phyloP scores from a whole-genome alignment of 2,329 filamentous ascomycete species.

The Neopestalotiopsis rosae region DNA sequence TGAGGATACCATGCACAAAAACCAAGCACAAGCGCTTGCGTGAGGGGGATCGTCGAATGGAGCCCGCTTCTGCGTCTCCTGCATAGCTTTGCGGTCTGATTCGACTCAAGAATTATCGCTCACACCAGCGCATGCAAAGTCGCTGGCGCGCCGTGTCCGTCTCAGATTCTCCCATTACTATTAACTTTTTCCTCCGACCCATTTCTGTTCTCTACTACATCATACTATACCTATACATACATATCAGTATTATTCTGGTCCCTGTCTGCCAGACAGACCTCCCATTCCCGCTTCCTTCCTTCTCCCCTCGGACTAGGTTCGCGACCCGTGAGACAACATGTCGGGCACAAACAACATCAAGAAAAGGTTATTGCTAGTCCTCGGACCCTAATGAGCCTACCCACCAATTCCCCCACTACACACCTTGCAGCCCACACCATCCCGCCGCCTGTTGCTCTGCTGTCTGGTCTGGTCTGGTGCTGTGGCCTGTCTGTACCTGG shows the following conservation, averaged over 20 bases:
- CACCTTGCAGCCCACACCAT: constrained; percentile 21
- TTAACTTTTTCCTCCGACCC: not conserved
- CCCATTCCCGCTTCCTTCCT: not conserved
- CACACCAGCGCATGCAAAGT: constrained; percentile 15
- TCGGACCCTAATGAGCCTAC: constrained; percentile 16
- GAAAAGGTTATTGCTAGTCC: constrained; percentile 17
- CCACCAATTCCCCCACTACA: constrained; percentile 11
- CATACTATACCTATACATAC: not conserved
- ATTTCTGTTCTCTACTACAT: not conserved
- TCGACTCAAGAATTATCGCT: constrained; percentile 15
- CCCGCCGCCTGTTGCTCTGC: constrained; percentile 19
- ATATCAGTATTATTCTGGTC: not conserved
- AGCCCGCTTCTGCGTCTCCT: constrained; percentile 18
- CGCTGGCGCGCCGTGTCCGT: constrained; percentile 10
- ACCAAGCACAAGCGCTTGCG: constrained; percentile 4
- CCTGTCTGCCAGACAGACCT: not conserved
- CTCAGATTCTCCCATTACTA: constrained; percentile 8
- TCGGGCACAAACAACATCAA: constrained; percentile 16
- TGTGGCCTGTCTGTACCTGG: not conserved
- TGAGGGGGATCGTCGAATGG: constrained; percentile 18
- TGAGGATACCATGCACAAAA: constrained; percentile 13
- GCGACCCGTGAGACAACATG: constrained; percentile 13
- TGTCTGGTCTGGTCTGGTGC: not conserved
- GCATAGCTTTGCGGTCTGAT: constrained; percentile 17
- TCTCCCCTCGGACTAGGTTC: constrained; percentile 6